Evolutionary conservation across 257 asterid species (phyloP).

Genomic region (Solanum lycopersicoides): DNA sequence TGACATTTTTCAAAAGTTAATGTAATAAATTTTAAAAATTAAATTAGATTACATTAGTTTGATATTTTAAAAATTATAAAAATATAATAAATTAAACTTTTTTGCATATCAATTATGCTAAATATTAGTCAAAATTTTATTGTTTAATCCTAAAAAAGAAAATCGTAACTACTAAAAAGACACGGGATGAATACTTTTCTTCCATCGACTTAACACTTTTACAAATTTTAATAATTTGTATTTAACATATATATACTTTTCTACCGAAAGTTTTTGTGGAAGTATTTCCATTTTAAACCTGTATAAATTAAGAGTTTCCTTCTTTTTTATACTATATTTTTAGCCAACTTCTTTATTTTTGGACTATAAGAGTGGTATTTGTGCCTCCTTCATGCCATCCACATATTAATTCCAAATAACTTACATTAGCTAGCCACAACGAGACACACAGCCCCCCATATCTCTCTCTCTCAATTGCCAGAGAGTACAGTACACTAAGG

Average conservation of each 20-base stretch:
- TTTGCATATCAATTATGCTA: not conserved
- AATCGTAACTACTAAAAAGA: not conserved
- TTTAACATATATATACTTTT: not conserved
- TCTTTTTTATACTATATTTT: not conserved
- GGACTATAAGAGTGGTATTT: not conserved
- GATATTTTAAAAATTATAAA: too few species aligned
- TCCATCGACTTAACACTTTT: not conserved
- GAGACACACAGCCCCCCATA: not conserved
- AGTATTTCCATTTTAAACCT: not conserved
- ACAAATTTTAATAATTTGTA: not conserved
- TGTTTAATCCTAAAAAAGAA: too few species aligned
- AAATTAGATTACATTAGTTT: not conserved
- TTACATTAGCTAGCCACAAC: not conserved
- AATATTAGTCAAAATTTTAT: not conserved
- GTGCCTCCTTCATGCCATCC: not conserved
- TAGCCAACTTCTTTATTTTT: not conserved
- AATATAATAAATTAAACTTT: too few species aligned
- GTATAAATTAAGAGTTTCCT: not conserved
- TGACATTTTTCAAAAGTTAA: accelerated
- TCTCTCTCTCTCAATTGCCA: not conserved
- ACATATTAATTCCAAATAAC: not conserved
- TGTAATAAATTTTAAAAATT: too few species aligned
- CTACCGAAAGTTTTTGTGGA: not conserved
- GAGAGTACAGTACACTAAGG: not conserved
- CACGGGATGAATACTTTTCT: not conserved